Percentiles rank a stretch among this genome's conserved stretches.
phyloP scores from a whole-genome alignment of 306 rosid species.

The Styphnolobium japonicum region DNA sequence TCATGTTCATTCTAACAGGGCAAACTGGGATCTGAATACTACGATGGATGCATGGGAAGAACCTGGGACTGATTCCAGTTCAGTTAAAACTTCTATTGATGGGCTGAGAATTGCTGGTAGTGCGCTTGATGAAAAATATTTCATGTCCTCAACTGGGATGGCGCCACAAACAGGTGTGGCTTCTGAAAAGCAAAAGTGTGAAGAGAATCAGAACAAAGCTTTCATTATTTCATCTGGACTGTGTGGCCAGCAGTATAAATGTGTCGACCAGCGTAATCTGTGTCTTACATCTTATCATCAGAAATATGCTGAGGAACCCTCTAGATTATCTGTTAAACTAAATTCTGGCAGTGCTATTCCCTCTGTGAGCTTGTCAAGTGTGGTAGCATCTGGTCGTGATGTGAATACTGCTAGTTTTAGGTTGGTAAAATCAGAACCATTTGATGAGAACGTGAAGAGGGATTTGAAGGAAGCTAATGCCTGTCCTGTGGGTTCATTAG shows the following conservation, averaged over 20 bases:
- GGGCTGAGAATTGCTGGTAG: conserved; percentile 25
- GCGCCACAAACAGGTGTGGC: conserved; percentile 2
- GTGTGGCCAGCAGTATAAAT: conserved; percentile 25
- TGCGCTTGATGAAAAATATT: conserved; percentile 30
- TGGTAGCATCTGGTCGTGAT: conserved; percentile 27
- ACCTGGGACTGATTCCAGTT: conserved; percentile 40
- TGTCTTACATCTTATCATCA: conserved; percentile 25
- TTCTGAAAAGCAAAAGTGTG: conserved; percentile 22
- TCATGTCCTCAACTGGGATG: conserved; percentile 26
- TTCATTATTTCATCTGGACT: conserved; percentile 13
- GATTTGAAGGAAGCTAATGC: conserved; percentile 33
- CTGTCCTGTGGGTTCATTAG: conserved; percentile 30
- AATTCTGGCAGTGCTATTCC: conserved; percentile 34
- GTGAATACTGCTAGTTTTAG: conserved; percentile 36
- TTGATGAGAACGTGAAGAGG: conserved; percentile 51
- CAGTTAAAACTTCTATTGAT: conserved; percentile 34
- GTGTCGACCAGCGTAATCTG: not conserved
- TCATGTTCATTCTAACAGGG: conserved; percentile 54
- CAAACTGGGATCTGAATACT: conserved; percentile 95
- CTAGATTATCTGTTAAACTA: conserved; percentile 40
- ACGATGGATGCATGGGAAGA: conserved; percentile 95
- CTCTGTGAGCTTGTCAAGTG: conserved; percentile 20
- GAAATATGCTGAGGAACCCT: conserved; percentile 28
- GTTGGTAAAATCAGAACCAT: conserved; percentile 71
- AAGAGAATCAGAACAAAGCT: conserved; percentile 27